Evolutionary conservation across 495 filamentous ascomycete species (phyloP).

Genomic region (Trichoderma orchidacearum): DNA sequence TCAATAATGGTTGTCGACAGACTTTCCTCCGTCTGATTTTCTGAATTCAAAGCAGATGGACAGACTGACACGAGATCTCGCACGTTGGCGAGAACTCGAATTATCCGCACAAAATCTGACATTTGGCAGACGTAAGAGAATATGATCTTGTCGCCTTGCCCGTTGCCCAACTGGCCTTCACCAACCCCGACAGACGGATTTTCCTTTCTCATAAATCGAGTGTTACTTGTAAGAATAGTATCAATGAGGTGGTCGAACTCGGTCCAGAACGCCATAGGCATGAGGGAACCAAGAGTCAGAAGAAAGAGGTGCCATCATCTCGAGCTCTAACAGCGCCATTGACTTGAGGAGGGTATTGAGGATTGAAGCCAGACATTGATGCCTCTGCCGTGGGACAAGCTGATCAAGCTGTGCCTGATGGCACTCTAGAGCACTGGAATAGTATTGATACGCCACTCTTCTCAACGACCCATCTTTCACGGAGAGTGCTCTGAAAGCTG

Average conservation of each 20-base stretch:
- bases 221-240: not conserved
- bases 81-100: not conserved
- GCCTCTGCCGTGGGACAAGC: not conserved
- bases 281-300: not conserved
- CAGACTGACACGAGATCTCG: not conserved
- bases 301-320: slow-evolving; percentile 19
- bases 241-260: not conserved
- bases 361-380: not conserved
- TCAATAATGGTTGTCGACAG: not conserved
- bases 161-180: not conserved
- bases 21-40: not conserved
- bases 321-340: slow-evolving; percentile 11
- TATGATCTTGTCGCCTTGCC: not conserved
- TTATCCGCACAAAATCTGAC: not conserved
- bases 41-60: not conserved
- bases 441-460: not conserved
- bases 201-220: not conserved
- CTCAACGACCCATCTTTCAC: not conserved
- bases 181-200: not conserved
- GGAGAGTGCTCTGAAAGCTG: not conserved
- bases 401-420: not conserved
- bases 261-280: not conserved
- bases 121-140: not conserved
- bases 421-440: not conserved
- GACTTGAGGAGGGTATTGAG: slow-evolving; percentile 9